phyloP scores from a whole-genome alignment of 2,329 filamentous ascomycete species.

The Colletotrichum tanaceti region DNA sequence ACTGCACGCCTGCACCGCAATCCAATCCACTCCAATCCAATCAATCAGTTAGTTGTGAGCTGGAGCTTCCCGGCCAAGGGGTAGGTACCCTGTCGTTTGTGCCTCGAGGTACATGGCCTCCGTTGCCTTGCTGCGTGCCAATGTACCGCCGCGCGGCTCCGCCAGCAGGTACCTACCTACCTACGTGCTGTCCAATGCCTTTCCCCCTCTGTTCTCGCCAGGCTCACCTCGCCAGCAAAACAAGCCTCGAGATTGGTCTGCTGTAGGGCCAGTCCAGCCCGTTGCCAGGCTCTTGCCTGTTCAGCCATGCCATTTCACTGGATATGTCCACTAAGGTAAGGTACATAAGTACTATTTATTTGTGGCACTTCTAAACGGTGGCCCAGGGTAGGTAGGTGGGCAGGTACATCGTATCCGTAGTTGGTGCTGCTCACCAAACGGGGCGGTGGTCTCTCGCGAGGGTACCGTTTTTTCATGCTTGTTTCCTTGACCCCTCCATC shows the following conservation, averaged over 20 bases:
- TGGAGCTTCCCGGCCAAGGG: constrained; percentile 3
- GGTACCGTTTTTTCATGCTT: neutral
- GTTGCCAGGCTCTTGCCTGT: constrained; percentile 30
- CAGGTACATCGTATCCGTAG: no score
- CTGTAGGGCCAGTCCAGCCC: constrained; percentile 10
- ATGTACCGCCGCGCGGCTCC: constrained; percentile 3
- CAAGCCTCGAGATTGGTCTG: constrained; percentile 23
- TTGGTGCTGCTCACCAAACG: constrained; percentile 13
- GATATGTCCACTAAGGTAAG: constrained; percentile 9
- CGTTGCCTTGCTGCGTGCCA: neutral
- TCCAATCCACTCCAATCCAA: neutral
- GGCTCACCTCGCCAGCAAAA: constrained; percentile 23
- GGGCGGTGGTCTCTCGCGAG: constrained; percentile 21
- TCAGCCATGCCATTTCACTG: constrained; percentile 20
- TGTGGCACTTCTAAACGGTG: constrained; percentile 7
- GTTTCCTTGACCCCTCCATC: neutral
- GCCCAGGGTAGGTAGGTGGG: constrained; percentile 9
- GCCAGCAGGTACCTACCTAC: constrained; percentile 9
- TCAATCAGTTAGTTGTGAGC: neutral
- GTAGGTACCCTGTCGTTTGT: neutral
- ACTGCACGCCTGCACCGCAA: constrained; percentile 1
- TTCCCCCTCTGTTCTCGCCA: constrained; percentile 1
- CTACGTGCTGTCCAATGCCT: neutral
- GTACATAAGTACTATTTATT: no score
- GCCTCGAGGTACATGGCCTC: constrained; percentile 5